Conservation (phyloP, 2,329 filamentous ascomycete genomes). For the Fusarium pininemorale region DNA sequence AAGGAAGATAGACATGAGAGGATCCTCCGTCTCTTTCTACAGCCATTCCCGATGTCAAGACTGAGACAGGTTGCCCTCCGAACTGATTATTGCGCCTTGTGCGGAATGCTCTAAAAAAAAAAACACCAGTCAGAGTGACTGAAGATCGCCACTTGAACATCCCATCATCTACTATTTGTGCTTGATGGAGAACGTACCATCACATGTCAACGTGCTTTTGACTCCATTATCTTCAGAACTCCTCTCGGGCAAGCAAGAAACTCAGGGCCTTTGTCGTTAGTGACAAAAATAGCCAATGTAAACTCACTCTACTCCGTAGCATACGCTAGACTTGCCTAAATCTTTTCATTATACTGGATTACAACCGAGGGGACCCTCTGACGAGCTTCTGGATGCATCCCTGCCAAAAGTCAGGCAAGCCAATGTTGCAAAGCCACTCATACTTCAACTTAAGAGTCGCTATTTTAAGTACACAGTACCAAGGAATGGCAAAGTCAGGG, state of each 20-base stretch:
- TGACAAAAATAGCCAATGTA: background rate
- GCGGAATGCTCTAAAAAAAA: slow-evolving; percentile 8
- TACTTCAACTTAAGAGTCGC: slow-evolving; percentile 10
- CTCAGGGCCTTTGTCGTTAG: background rate
- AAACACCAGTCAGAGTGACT: slow-evolving; percentile 8
- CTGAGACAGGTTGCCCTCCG: slow-evolving; percentile 41
- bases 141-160: slow-evolving; percentile 25
- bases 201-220: slow-evolving; percentile 20
- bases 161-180: slow-evolving; percentile 12
- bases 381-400: slow-evolving; percentile 24
- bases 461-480: slow-evolving; percentile 38
- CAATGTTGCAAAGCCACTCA: slow-evolving; percentile 16
- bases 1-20: slow-evolving; percentile 11
- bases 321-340: background rate
- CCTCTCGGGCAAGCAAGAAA: background rate
- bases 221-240: slow-evolving; percentile 10
- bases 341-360: background rate
- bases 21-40: slow-evolving; percentile 17
- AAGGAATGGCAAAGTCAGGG: slow-evolving; percentile 43
- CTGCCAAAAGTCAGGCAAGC: slow-evolving; percentile 17
- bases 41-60: slow-evolving; percentile 33
- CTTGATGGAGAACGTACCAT: background rate
- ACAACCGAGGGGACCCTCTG: background rate
- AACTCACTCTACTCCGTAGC: background rate
- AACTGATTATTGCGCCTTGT: slow-evolving; percentile 37